phyloP scores from a whole-genome alignment of 768 basidiomycete genomes.

The Psilocybe tampanensis region DNA sequence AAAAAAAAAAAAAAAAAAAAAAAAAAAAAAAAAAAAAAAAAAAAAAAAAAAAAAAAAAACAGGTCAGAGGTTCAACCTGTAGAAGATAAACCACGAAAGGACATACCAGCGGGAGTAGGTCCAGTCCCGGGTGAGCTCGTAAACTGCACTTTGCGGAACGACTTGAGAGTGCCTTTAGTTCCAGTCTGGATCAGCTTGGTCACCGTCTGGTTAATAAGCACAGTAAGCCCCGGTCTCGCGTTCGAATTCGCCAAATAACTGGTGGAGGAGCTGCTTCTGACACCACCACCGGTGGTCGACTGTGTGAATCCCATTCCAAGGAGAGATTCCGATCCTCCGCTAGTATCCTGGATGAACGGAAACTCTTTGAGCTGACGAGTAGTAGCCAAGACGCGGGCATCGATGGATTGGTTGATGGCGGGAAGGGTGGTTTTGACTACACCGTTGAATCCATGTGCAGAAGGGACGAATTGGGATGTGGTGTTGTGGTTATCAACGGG shows the following conservation, averaged over 20 bases:
- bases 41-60: too few relatives aligned
- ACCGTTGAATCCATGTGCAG: not conserved
- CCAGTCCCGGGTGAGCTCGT: slow-evolving; percentile 5
- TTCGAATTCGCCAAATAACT: slow-evolving; percentile 10
- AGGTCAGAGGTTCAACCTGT: not conserved
- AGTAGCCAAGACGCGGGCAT: slow-evolving; percentile 17
- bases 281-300: slow-evolving; percentile 8
- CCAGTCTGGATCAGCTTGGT: slow-evolving; percentile 22
- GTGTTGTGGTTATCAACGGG: slow-evolving; percentile 4
- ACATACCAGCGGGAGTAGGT: not conserved
- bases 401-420: not conserved
- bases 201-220: slow-evolving; percentile 14
- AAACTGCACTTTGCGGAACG: slow-evolving; percentile 26
- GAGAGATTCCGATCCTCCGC: slow-evolving; percentile 10
- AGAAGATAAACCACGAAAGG: not conserved
- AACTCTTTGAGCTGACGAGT: slow-evolving; percentile 31
- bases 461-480: not conserved
- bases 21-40: too few relatives aligned
- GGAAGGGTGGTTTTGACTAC: not conserved
- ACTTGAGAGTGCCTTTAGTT: slow-evolving; percentile 2
- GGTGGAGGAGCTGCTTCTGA: slow-evolving; percentile 15
- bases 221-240: slow-evolving; percentile 10
- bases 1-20: too few relatives aligned
- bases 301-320: slow-evolving; percentile 17
- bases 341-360: slow-evolving; percentile 30